Evolutionary conservation across 2,329 filamentous ascomycete genomes (phyloP), one percentile per base, ranked within the genome.

Genomic region (Fusarium oligoseptatum): DNA sequence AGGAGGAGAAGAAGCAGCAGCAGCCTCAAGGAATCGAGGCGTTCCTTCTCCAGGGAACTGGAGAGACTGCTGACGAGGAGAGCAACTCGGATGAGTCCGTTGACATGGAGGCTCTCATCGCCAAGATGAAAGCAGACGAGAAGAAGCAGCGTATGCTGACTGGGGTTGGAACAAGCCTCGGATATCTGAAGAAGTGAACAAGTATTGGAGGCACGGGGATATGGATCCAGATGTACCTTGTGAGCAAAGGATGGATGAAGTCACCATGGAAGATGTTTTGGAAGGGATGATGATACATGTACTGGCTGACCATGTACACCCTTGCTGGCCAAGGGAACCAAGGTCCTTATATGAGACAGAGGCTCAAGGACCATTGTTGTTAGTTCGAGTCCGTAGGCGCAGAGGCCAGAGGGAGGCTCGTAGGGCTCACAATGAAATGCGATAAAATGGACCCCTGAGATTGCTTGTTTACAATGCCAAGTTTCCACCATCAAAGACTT

Each of bases 51-150:
- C 66, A 60, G 62, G 66, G 66, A 43, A 67, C 69, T 2, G 72
- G 71, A 5, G 74, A 71, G 24, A 78, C 75, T 8, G 77, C 75
- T 8, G 77, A 78, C 24, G 62, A 67, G 1, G 69, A 76, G 61
- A 73, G 64, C 62, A 55, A 66, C 24, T 68, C 73, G 24, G 64
- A 71, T 5, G 64, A 57, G 36, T 71, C 73, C 29, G 67, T 66
- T 10, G 69, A 69, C 36, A 60, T 41, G 17, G 58, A 70, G 17
- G 64, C 68, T 45, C 64, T 71, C 4, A 64, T 76, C n/a, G 64
- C 64, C 20, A 70, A 76, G 50, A 61, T 78, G 52, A 52, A 52
- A 1, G 64, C 60, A 2, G 66, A 73, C 24, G 27, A 56, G 10
- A 61, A 67, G 36, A 75, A 74, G 48, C 61, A 68, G 45, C 61